Evolutionary conservation across 1,139 yeast genomes (phyloP).

Genomic region (Kurtzmaniella quercitrusa): DNA sequence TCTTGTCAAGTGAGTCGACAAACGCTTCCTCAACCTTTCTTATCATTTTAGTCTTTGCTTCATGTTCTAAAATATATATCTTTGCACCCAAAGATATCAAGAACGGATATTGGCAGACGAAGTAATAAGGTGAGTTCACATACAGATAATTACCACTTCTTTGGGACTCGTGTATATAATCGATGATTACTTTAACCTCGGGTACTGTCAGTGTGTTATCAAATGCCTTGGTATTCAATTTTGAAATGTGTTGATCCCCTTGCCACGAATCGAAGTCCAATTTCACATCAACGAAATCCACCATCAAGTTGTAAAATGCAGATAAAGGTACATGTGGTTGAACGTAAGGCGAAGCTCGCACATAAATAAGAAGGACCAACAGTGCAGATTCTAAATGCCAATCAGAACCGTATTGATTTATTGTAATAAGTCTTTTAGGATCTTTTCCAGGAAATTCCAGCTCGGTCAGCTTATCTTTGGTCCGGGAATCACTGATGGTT

Average conservation of each 20-base stretch:
- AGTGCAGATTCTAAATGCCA: constrained; percentile 79
- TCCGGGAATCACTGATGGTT: background rate
- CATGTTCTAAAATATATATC: constrained; percentile 75
- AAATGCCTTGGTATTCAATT: constrained; percentile 2
- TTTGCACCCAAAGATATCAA: constrained; percentile 78
- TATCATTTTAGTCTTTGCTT: constrained; percentile 80
- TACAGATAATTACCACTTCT: background rate
- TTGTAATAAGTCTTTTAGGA: constrained; percentile 36
- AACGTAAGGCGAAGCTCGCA: constrained; percentile 42
- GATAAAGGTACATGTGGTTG: constrained; percentile 42
- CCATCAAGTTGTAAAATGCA: constrained; percentile 72
- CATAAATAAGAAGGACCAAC: constrained; percentile 50
- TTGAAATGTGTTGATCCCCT: constrained; percentile 17
- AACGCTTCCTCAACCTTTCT: constrained; percentile 88
- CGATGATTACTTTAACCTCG: constrained; percentile 38
- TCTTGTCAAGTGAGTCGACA: constrained; percentile 63
- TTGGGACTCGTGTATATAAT: constrained; percentile 43
- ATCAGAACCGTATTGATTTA: constrained; percentile 68
- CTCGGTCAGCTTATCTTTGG: constrained; percentile 6
- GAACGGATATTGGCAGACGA: constrained; percentile 83
- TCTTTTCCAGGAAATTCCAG: background rate
- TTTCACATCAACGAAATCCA: constrained; percentile 72
- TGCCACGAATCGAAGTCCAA: constrained; percentile 89
- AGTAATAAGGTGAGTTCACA: constrained; percentile 27
- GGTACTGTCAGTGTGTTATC: constrained; percentile 12